Percentiles rank a stretch among this genome's conserved stretches.
phyloP scores from a whole-genome alignment of 2,329 filamentous ascomycete species.

The Fusarium sterilihyphosum region DNA sequence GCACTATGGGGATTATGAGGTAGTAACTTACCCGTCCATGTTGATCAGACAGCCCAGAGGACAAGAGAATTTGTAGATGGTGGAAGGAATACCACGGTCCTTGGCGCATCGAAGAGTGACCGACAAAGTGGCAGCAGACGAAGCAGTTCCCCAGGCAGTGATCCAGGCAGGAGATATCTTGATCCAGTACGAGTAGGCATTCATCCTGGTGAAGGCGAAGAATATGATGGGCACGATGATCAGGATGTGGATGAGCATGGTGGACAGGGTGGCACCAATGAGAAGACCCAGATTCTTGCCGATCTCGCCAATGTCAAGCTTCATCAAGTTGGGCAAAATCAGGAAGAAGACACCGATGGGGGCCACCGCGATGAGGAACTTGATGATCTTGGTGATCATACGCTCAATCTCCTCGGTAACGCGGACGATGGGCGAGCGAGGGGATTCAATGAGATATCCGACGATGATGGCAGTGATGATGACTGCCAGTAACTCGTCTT shows the following conservation, averaged over 20 bases:
- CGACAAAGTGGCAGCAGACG: constrained; percentile 62
- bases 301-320: constrained; percentile 57
- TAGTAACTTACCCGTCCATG: constrained; percentile 56
- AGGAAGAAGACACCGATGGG: constrained; percentile 64
- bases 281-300: constrained; percentile 61
- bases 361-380: constrained; percentile 58
- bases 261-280: constrained; percentile 57
- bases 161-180: constrained; percentile 62
- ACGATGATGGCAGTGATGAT: constrained; percentile 58
- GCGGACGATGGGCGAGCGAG: constrained; percentile 51
- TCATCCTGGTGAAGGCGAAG: constrained; percentile 53
- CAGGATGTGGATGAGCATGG: constrained; percentile 59
- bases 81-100: constrained; percentile 54
- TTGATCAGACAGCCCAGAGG: constrained; percentile 61
- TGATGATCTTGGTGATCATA: constrained; percentile 58
- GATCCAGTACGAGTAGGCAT: constrained; percentile 60
- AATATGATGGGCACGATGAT: constrained; percentile 57
- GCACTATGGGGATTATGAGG: not conserved
- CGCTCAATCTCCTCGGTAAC: constrained; percentile 58
- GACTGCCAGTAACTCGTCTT: constrained; percentile 57
- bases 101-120: constrained; percentile 57
- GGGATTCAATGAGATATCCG: constrained; percentile 55
- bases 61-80: constrained; percentile 56
- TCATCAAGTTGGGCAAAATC: constrained; percentile 62
- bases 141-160: constrained; percentile 64